These are phyloP conservation scores for Terfezia boudieri DNA, from an alignment of 495 filamentous ascomycete species.

Conservation along the genomic window DNA sequence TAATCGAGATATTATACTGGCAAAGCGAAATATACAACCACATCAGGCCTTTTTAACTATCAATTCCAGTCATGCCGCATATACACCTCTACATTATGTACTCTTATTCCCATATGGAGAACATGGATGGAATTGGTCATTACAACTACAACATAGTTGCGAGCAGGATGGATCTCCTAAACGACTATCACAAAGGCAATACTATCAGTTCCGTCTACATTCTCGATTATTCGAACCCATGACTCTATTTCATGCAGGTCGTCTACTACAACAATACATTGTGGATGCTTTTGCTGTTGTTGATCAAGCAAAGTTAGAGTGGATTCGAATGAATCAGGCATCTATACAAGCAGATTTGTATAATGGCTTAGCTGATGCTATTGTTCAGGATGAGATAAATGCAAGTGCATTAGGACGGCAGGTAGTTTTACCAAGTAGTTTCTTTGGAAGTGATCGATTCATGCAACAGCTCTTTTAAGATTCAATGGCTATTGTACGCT, in stretches of 20 bases:
- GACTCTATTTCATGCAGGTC: slow-evolving; percentile 1
- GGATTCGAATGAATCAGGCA: slow-evolving; percentile 1
- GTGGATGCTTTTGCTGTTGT: slow-evolving; percentile 3
- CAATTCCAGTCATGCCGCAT: slow-evolving; percentile 1
- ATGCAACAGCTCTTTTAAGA: not conserved
- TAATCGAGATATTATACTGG: not conserved
- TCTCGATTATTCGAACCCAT: not conserved
- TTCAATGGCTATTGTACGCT: slow-evolving; percentile 7
- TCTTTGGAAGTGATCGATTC: not conserved
- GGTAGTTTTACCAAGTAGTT: slow-evolving; percentile 1
- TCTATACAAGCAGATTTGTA: slow-evolving; percentile 6
- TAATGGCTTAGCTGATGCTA: slow-evolving; percentile 3
- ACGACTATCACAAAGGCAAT: slow-evolving; percentile 1
- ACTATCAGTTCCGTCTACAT: slow-evolving; percentile 5
- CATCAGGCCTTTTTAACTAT: not conserved
- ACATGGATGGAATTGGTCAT: slow-evolving; percentile 1
- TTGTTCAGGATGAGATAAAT: not conserved
- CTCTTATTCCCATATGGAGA: slow-evolving; percentile 3
- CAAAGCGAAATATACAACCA: not conserved
- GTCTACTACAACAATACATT: slow-evolving; percentile 6
- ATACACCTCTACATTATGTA: too few species aligned
- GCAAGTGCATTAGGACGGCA: not conserved
- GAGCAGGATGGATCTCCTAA: too few species aligned
- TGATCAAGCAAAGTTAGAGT: not conserved
- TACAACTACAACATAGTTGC: slow-evolving; percentile 1